Percentiles rank a stretch among this genome's conserved stretches.
These are phyloP conservation scores for Boletus putidus DNA, from an alignment of 1,284 basidiomycete species.

Conservation along the genomic window DNA sequence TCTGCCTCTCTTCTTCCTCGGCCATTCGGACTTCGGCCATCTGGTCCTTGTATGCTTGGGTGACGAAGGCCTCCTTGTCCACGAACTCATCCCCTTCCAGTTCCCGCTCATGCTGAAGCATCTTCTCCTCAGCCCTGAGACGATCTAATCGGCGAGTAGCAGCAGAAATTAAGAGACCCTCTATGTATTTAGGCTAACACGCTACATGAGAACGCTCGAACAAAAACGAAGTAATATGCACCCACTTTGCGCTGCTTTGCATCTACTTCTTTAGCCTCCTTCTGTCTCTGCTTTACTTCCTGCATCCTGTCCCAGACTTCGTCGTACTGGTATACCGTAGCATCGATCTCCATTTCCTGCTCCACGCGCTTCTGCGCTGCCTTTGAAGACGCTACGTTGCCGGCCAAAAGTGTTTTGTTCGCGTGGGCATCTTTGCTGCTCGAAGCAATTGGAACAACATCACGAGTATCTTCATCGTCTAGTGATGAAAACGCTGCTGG, in stretches of 20 bases:
- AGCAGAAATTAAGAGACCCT: conserved; percentile 78
- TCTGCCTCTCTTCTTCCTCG: conserved; percentile 85
- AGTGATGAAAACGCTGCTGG: conserved; percentile 60
- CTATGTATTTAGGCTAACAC: conserved; percentile 89
- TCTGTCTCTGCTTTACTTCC: conserved; percentile 72
- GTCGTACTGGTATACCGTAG: conserved; percentile 93
- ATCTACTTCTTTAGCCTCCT: conserved; percentile 72
- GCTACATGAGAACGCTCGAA: conserved; percentile 17
- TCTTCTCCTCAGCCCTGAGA: conserved; percentile 96
- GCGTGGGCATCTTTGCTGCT: conserved; percentile 41
- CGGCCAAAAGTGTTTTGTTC: conserved; percentile 58
- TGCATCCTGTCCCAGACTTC: conserved; percentile 97
- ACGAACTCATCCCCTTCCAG: conserved; percentile 91
- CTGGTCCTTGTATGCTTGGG: conserved; percentile 96
- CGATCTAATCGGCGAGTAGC: conserved; percentile 86
- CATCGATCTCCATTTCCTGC: conserved; percentile 77
- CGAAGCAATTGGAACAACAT: conserved; percentile 48
- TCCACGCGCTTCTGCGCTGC: conserved; percentile 66
- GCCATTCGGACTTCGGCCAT: conserved; percentile 89
- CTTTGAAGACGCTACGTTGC: conserved; percentile 59
- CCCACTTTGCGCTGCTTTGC: conserved; percentile 73
- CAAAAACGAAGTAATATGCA: not conserved
- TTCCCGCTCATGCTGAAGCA: conserved; percentile 92
- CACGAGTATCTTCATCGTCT: conserved; percentile 62
- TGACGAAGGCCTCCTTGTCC: conserved; percentile 97